These are phyloP conservation scores for Rasamsonia emersonii DNA, from an alignment of 2,329 filamentous ascomycete genomes.

Conservation along the genomic window DNA sequence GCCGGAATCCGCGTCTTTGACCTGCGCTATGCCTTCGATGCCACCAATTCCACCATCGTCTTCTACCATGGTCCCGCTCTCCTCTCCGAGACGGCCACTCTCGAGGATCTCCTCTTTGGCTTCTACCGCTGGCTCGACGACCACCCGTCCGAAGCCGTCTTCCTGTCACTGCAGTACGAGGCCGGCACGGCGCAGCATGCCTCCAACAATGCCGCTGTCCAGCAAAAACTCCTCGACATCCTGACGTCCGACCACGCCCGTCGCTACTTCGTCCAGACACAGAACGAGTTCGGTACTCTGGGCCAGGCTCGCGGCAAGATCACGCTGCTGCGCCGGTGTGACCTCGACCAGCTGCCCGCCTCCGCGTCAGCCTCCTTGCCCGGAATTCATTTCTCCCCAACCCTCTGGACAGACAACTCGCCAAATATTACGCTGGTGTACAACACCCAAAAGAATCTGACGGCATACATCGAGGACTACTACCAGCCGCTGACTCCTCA, in stretches of 20 bases:
- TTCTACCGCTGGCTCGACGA: constrained; percentile 43
- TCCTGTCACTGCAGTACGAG: constrained; percentile 44
- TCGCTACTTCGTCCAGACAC: constrained; percentile 32
- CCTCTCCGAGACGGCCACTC: constrained; percentile 34
- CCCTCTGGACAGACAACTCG: constrained; percentile 37
- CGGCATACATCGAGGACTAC: constrained; percentile 44
- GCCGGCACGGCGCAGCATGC: constrained; percentile 13
- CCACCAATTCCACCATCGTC: constrained; percentile 36
- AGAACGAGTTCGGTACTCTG: constrained; percentile 27
- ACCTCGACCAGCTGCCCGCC: constrained; percentile 30
- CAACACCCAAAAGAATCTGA: constrained; percentile 27
- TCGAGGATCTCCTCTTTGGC: constrained; percentile 39
- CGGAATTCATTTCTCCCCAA: constrained; percentile 40
- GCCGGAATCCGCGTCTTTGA: constrained; percentile 44
- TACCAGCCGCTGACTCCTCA: constrained; percentile 31
- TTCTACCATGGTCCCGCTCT: constrained; percentile 44
- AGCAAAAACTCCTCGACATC: constrained; percentile 28
- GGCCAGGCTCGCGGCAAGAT: constrained; percentile 31
- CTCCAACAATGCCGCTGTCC: constrained; percentile 27
- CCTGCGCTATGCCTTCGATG: constrained; percentile 42
- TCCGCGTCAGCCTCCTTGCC: constrained; percentile 32
- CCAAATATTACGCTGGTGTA: constrained; percentile 35
- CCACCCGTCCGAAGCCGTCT: constrained; percentile 38
- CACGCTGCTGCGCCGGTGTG: constrained; percentile 39
- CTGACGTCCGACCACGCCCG: constrained; percentile 33